Conservation (phyloP, 1,284 basidiomycete species). For the Pseudozyma pruni region DNA sequence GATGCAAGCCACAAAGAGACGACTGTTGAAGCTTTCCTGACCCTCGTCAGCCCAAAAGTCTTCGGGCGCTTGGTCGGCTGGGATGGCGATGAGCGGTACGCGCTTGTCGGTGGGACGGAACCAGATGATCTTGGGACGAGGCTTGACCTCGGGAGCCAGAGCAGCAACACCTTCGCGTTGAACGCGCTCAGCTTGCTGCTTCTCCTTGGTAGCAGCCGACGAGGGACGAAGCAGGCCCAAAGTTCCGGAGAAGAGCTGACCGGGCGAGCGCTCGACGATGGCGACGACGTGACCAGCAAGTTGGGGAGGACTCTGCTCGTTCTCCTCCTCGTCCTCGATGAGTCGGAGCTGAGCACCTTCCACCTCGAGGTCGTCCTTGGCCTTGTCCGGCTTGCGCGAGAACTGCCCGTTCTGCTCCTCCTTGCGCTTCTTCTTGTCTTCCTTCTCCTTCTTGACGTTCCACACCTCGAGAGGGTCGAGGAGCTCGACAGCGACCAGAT, state of each 20-base stretch:
- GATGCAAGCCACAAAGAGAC: slow-evolving; percentile 96
- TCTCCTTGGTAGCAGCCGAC: slow-evolving; percentile 98
- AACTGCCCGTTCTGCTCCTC: slow-evolving; percentile 90
- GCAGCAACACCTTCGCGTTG: slow-evolving; percentile 89
- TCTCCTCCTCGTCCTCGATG: slow-evolving; percentile 93
- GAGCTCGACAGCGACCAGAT: slow-evolving; percentile 97
- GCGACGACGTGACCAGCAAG: slow-evolving; percentile 94
- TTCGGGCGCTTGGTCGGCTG: slow-evolving; percentile 90
- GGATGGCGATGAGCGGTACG: slow-evolving; percentile 97
- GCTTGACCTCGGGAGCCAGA: slow-evolving; percentile 74
- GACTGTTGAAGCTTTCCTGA: slow-evolving; percentile 83
- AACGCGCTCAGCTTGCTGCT: slow-evolving; percentile 96
- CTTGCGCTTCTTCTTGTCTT: slow-evolving; percentile 86
- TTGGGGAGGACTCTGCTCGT: slow-evolving; percentile 73
- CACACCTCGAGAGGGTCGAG: slow-evolving; percentile 86
- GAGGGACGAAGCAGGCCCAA: slow-evolving; percentile 94
- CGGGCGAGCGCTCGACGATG: slow-evolving; percentile 97
- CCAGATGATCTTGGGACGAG: slow-evolving; percentile 98
- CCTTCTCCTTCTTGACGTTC: slow-evolving; percentile 99
- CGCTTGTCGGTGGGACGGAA: slow-evolving; percentile 99
- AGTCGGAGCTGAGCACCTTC: slow-evolving; percentile 96
- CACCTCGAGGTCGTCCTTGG: slow-evolving; percentile 99
- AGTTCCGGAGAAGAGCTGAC: slow-evolving; percentile 97
- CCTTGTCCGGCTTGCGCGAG: slow-evolving; percentile 95
- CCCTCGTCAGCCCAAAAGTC: slow-evolving; percentile 92